A percentile compares a stretch with the other conserved stretches of the same genome.
Conservation (phyloP, 2,329 filamentous ascomycete species). For the Fusarium albidum region DNA sequence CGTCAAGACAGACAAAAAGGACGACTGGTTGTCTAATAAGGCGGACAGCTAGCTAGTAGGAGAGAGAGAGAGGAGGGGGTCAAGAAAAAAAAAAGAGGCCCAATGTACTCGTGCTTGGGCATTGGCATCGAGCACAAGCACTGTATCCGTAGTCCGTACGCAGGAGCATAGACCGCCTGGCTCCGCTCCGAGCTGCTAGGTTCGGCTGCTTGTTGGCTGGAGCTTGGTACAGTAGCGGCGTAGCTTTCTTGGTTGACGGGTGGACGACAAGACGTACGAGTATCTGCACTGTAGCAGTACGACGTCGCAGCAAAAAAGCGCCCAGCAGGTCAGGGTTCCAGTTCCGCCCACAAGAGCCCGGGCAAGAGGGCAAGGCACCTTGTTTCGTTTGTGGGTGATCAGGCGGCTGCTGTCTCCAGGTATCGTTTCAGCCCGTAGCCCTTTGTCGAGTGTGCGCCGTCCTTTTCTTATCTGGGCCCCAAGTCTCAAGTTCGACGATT, state of each 20-base stretch:
- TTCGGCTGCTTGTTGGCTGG: slow-evolving; percentile 23
- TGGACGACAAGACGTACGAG: slow-evolving; percentile 19
- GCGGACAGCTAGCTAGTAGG: not conserved
- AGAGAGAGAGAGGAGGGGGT: slow-evolving; percentile 6
- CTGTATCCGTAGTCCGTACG: not conserved
- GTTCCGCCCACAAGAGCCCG: slow-evolving; percentile 8
- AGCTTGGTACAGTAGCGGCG: slow-evolving; percentile 17
- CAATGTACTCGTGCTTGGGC: slow-evolving; percentile 23
- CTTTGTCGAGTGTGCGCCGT: no score
- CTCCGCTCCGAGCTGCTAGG: not conserved
- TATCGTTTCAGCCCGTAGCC: not conserved
- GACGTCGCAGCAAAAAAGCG: not conserved
- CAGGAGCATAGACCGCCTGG: slow-evolving; percentile 27
- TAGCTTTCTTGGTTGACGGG: slow-evolving; percentile 20
- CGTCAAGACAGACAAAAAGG: not conserved
- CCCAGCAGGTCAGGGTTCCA: not conserved
- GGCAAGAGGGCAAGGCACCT: slow-evolving; percentile 9
- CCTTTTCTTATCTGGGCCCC: no score
- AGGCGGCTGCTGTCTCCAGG: not conserved
- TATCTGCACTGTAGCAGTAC: slow-evolving; percentile 29
- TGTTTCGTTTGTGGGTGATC: not conserved
- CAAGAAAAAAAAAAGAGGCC: slow-evolving; percentile 20
- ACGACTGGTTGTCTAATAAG: not conserved
- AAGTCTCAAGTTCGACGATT: no score
- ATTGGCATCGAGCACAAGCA: slow-evolving; percentile 19